Conservation (phyloP, 352 stramenopile genomes). For the Pilasporangium apinafurcum region DNA sequence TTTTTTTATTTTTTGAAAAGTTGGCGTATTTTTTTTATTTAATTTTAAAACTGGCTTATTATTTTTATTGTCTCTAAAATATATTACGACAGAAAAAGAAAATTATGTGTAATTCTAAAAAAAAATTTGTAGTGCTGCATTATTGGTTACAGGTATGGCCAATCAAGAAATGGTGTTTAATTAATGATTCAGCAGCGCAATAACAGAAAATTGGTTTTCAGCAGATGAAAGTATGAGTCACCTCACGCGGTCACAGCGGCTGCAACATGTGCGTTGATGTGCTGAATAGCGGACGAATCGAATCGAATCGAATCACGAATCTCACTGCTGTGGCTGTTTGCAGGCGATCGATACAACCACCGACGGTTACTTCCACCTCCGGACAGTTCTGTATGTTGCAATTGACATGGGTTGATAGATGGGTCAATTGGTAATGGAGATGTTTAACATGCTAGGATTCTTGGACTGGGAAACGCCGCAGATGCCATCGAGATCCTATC, state of each 20-base stretch:
- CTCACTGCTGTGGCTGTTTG: background rate
- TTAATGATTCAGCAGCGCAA: too few relatives aligned
- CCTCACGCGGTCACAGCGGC: constrained; percentile 4
- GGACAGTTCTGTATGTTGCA: constrained; percentile 49
- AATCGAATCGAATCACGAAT: background rate
- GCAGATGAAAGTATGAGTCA: too few relatives aligned
- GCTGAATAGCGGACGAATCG: background rate
- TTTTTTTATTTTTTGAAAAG: too few relatives aligned
- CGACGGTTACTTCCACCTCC: constrained; percentile 65
- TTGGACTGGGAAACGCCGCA: constrained; percentile 79
- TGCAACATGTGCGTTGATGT: constrained; percentile 6
- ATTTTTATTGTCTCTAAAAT: too few relatives aligned
- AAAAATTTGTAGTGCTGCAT: too few relatives aligned
- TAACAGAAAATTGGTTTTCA: too few relatives aligned
- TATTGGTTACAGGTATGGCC: too few relatives aligned
- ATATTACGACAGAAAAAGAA: too few relatives aligned
- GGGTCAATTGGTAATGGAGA: background rate
- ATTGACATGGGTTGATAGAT: background rate
- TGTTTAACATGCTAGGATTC: constrained; percentile 32
- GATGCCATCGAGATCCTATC: constrained; percentile 90
- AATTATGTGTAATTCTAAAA: too few relatives aligned
- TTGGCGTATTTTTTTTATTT: too few relatives aligned
- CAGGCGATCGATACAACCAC: constrained; percentile 45
- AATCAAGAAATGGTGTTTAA: too few relatives aligned
- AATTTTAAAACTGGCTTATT: too few relatives aligned